These are phyloP conservation scores for Trypanosoma boissoni DNA, from an alignment of 208 protist species.

Conservation along the genomic window DNA sequence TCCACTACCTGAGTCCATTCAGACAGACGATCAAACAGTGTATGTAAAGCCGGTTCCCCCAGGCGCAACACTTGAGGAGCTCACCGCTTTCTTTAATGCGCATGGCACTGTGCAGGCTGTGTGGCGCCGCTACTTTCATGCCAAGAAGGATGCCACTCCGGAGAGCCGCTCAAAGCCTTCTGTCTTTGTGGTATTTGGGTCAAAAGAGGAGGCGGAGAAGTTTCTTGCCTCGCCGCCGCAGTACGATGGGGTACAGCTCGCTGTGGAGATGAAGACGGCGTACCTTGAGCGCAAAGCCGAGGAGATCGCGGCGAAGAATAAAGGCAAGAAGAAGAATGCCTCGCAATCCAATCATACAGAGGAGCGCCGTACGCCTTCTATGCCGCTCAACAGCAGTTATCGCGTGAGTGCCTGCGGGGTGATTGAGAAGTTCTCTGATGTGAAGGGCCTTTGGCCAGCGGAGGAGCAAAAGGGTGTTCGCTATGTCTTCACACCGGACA, in stretches of 20 bases:
- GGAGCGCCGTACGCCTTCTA: slow-evolving; percentile 49
- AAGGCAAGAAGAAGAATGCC: slow-evolving; percentile 27
- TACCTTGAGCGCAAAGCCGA: slow-evolving; percentile 78
- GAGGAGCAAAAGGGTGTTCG: slow-evolving; percentile 84
- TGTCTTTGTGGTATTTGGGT: slow-evolving; percentile 81
- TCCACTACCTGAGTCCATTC: slow-evolving; percentile 82
- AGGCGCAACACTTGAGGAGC: slow-evolving; percentile 72
- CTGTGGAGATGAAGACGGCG: slow-evolving; percentile 70
- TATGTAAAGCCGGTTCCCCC: slow-evolving; percentile 83
- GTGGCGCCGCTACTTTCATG: slow-evolving; percentile 82
- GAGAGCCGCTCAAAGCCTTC: slow-evolving; percentile 76
- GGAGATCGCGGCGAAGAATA: slow-evolving; percentile 58
- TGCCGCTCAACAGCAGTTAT: slow-evolving; percentile 81
- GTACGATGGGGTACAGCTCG: slow-evolving; percentile 69
- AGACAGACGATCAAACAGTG: slow-evolving; percentile 81
- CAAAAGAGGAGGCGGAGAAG: slow-evolving; percentile 63
- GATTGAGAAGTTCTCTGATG: slow-evolving; percentile 64
- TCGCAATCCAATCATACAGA: slow-evolving; percentile 1
- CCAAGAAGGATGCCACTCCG: slow-evolving; percentile 49
- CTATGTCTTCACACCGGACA: slow-evolving; percentile 80
- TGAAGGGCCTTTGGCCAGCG: slow-evolving; percentile 82
- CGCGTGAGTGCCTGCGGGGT: slow-evolving; percentile 61
- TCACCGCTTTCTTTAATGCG: slow-evolving; percentile 69
- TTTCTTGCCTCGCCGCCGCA: slow-evolving; percentile 54
- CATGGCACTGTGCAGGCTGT: slow-evolving; percentile 78